Evolutionary conservation across 495 filamentous ascomycete genomes (phyloP), one percentile per base, ranked within the genome.

Genomic region (Usnea hakonensis): DNA sequence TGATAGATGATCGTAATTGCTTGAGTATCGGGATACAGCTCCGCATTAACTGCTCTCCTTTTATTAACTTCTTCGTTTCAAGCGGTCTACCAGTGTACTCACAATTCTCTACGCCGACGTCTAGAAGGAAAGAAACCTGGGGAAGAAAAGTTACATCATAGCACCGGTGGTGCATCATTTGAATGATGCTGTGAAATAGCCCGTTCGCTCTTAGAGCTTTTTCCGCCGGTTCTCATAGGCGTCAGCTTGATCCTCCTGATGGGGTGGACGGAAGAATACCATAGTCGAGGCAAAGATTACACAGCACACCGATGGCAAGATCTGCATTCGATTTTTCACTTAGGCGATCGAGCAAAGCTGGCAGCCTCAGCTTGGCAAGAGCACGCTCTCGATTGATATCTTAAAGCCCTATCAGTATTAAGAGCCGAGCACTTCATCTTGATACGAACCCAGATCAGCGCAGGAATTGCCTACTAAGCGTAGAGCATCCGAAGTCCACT

Each of bases 381-480:
- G 90, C 82, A 33, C 82, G 78, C n/a, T 79, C 78, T 57, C 89
- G 75, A 67, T 92, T 92, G 64, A 84, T 84, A 73, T 93, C 90
- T 90, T 23, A 65, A 26, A 64, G 54, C 43, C 21, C 48, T 56
- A 30, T 65, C 54, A 61, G 48, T 55, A 17, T 55, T 28, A 19
- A 19, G 60, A 43, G 62, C 37, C 21, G 16, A 62, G 19, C 43
- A 26, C 53, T 37, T 33, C 19, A n/a, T 5, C 17, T 17, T 67
- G 77, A 68, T 74, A 58, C 44, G n/a, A 50, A 88, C 89, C 83
- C 59, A 83, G 87, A 69, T 93, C 90, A 50, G 89, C 89, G 72
- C 88, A 91, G n/a, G 83, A 84, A 72, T 93, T 93, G 3, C 87
- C 90, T 67, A 91, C 76, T 30, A 93, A 64, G 19, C 88, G 83